These are phyloP conservation scores for Sesbania bispinosa DNA, from an alignment of 306 rosid species.

Conservation along the genomic window DNA sequence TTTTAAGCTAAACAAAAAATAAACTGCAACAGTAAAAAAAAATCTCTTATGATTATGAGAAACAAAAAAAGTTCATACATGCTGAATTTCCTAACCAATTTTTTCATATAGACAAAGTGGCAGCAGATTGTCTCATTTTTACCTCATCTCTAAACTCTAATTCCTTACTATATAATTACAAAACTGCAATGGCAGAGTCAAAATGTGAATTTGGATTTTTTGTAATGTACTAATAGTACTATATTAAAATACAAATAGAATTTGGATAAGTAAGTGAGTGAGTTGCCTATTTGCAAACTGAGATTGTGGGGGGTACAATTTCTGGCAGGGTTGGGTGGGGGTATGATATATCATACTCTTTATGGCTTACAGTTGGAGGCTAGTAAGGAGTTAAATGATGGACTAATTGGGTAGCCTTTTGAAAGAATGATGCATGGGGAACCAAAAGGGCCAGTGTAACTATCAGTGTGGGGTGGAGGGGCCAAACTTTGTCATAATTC, in stretches of 20 bases:
- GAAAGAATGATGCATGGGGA: slow-evolving; percentile 43
- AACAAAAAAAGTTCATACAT: neutral
- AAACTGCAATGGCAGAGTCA: neutral
- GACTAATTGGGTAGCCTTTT: slow-evolving; percentile 32
- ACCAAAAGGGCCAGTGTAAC: slow-evolving; percentile 42
- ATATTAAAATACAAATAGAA: neutral
- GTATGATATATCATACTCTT: slow-evolving; percentile 12
- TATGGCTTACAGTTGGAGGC: slow-evolving; percentile 33
- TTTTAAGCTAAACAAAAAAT: slow-evolving; percentile 7
- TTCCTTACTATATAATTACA: neutral
- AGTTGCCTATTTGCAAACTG: neutral
- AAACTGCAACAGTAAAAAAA: neutral
- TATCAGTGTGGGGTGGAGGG: slow-evolving; percentile 43
- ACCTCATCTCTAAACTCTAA: neutral
- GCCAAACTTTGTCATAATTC: slow-evolving; percentile 38
- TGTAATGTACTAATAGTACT: neutral
- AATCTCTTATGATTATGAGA: neutral
- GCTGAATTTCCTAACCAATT: neutral
- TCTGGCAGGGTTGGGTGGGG: slow-evolving; percentile 22
- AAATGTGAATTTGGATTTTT: neutral
- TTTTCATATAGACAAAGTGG: too few relatives aligned
- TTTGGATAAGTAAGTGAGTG: neutral
- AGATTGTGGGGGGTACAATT: neutral
- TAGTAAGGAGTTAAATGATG: slow-evolving; percentile 23
- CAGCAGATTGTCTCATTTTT: neutral